Conservation (phyloP, 2,329 filamentous ascomycete genomes). For the Clarireedia homoeocarpa region DNA sequence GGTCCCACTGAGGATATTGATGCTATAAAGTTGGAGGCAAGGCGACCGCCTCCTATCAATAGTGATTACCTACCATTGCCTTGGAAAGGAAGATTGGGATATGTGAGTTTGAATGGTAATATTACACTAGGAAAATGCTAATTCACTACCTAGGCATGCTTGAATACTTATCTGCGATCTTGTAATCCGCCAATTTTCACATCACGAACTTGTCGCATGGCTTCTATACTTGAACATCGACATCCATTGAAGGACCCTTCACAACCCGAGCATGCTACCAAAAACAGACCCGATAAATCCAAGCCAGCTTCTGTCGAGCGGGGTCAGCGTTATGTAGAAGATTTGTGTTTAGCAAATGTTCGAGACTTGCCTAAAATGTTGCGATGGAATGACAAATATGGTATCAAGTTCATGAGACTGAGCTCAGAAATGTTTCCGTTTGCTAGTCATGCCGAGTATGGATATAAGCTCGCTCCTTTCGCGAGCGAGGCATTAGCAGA, state of each 20-base stretch:
- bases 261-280: constrained; percentile 71
- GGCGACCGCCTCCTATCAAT: constrained; percentile 63
- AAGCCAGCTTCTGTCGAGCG: constrained; percentile 57
- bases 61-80: constrained; percentile 78
- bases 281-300: constrained; percentile 75
- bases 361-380: constrained; percentile 79
- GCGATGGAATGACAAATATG: constrained; percentile 84
- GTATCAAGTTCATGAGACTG: constrained; percentile 85
- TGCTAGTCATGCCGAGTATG: constrained; percentile 79
- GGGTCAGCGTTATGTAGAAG: constrained; percentile 67
- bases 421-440: constrained; percentile 98
- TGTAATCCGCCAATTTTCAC: constrained; percentile 81
- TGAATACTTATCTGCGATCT: constrained; percentile 83
- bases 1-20: constrained; percentile 23
- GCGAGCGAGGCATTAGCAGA: constrained; percentile 70
- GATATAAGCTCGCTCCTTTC: constrained; percentile 78
- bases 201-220: constrained; percentile 84
- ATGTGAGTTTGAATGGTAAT: constrained; percentile 48
- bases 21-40: constrained; percentile 25
- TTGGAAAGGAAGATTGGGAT: constrained; percentile 84
- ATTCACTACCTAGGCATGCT: constrained; percentile 54
- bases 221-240: constrained; percentile 82
- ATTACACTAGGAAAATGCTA: neutral
- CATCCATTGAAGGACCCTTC: constrained; percentile 70
- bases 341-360: constrained; percentile 72